Conservation (phyloP, 1,139 yeast species). For the Suhomyces bokatorum region DNA sequence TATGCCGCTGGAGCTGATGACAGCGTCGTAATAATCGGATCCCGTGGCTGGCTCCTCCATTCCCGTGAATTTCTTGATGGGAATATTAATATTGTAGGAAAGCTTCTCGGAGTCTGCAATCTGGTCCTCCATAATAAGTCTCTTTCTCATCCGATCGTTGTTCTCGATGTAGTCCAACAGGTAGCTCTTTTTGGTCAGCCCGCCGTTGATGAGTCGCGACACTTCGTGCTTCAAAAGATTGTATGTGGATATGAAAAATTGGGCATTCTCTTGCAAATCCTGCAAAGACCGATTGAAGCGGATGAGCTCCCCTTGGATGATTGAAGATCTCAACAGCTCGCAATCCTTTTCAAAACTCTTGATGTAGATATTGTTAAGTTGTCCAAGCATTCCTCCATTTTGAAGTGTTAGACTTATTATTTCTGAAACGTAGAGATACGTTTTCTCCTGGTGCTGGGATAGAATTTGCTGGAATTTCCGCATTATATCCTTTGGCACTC, state of each 20-base stretch:
- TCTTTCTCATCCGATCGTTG: constrained; percentile 59
- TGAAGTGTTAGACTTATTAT: constrained; percentile 37
- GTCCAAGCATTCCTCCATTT: constrained; percentile 43
- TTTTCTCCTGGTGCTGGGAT: constrained; percentile 22
- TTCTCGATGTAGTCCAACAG: constrained; percentile 68
- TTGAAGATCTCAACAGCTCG: constrained; percentile 42
- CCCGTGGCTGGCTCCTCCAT: constrained; percentile 2
- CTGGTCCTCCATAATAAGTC: constrained; percentile 55
- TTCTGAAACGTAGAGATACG: constrained; percentile 30
- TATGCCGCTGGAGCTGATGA: constrained; percentile 19
- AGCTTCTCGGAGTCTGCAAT: constrained; percentile 45
- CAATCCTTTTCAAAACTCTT: constrained; percentile 49
- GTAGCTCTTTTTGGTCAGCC: constrained; percentile 32
- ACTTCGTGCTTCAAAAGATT: constrained; percentile 46
- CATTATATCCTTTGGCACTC: constrained; percentile 29
- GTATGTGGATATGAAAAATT: constrained; percentile 51
- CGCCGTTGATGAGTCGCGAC: constrained; percentile 33
- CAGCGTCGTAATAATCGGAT: constrained; percentile 7
- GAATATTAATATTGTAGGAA: constrained; percentile 41
- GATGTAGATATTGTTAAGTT: constrained; percentile 37
- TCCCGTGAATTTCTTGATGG: constrained; percentile 29
- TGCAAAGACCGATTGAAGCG: constrained; percentile 55
- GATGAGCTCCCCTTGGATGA: constrained; percentile 49
- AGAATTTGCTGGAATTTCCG: constrained; percentile 26
- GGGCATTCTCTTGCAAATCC: constrained; percentile 61